Evolutionary conservation across 805 yeast species (phyloP), one percentile per base, ranked within the genome.

Genomic region (Candida maesae): DNA sequence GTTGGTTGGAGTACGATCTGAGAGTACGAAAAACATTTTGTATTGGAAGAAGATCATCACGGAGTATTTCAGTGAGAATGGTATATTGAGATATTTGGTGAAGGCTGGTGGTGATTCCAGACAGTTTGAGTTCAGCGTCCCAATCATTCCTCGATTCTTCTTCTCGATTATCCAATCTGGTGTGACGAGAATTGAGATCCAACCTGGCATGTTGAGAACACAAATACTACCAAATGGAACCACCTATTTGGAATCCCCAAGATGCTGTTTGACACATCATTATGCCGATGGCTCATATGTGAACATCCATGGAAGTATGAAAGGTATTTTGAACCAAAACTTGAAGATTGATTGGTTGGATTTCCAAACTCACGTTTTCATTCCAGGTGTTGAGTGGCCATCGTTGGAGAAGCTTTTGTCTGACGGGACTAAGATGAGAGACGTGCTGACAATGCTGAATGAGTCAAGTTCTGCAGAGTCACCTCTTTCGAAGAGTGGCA

Each of bases 311-410:
- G 86, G 91, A 0, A 76, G 75, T 15, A 61, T 81, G 31, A 78
- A 78, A 47, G 76, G 84, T 9, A 66, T 78, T 6, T 74, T 87
- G 63, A 81, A 78, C 54, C 67, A 81, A 24, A 74, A 71, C 38
- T 65, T 85, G 45, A 73, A 76, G 47, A 74, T 88, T 21, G 95
- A 86, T 49, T 83, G 84, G 78, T 58, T 83, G 32, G 95, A 85
- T 53, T 65, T 82, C 46, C 74, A 73, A 19, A 60, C 73, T 5
- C 69, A 67, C 40, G 67, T 70, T 50, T 63, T 71, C 59, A 55
- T 67, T 39, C 71, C 81, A 42, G 67, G 68, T 46, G 49, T 75
- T 45, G 66, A 66, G 55, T 65, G 74, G 73, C 65, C 63, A 6
- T 60, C 75, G 1, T 47, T 75, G 28, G 79, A 74, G 39, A 65